Evolutionary conservation across 1,284 basidiomycete species (phyloP), one percentile per base, ranked within the genome.

Genomic region (Stygiomarasmius scandens): DNA sequence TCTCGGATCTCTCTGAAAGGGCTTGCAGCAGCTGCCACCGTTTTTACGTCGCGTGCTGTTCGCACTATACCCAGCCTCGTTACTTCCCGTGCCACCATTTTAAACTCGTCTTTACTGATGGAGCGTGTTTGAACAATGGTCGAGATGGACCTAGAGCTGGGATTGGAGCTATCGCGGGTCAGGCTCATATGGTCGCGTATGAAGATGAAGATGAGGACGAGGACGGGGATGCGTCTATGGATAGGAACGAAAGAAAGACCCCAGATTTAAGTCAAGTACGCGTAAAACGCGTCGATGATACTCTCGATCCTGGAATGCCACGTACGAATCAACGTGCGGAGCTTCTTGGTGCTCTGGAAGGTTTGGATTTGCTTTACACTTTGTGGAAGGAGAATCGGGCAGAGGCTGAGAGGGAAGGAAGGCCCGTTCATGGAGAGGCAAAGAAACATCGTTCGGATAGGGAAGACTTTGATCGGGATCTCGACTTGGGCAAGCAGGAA

Each of bases 121-220:
- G 58, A 3, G 54, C 58, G 16, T 59, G 58, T 51, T 46, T 50
- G 8, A 38, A 41, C n/a, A 59, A 56, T 32, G 58, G 58, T 11
- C 38, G 23, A 11, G 3, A 23, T 2, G 43, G 24, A 16, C 48
- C 54, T 8, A 23, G 27, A 11, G 19, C 58, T 16, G 58, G 58
- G 4, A 47, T 59, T 2, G 58, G 54, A 19, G 49, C 52, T 9
- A 51, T 41, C 24, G 20, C 45, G 24, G 50, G 50, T 23, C 23
- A 22, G 5, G 4, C n/a, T n/a, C n/a, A n/a, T n/a, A n/a, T n/a
- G n/a, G n/a, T n/a, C n/a, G n/a, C n/a, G n/a, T n/a, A n/a, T n/a
- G n/a, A n/a, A n/a, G n/a, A n/a, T n/a, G n/a, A n/a, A n/a, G n/a
- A n/a, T n/a, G n/a, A n/a, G n/a, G n/a, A n/a, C n/a, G n/a, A n/a